A percentile compares a stretch with the other conserved stretches of the same genome.
These are phyloP conservation scores for Diplotaxis tenuifolia DNA, from an alignment of 345 rosid species.

Conservation along the genomic window DNA sequence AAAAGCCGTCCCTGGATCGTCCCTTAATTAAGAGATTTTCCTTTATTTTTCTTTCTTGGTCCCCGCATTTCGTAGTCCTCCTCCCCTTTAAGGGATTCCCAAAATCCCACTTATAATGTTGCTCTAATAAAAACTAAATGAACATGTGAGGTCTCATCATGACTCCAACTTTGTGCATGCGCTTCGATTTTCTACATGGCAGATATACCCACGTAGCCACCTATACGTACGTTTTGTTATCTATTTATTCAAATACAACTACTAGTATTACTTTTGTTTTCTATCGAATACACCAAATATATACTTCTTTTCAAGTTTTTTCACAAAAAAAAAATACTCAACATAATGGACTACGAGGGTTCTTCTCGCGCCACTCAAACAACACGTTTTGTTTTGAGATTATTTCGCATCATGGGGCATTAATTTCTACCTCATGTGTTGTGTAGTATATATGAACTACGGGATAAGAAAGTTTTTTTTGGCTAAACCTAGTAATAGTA, in stretches of 20 bases:
- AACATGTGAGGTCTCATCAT: conserved; percentile 44
- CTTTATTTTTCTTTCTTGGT: too few relatives aligned
- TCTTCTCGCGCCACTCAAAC: conserved; percentile 36
- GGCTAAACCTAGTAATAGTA: not conserved
- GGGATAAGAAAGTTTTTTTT: not conserved
- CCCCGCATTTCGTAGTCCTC: too few relatives aligned
- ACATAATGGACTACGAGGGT: conserved; percentile 29
- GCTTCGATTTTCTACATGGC: conserved; percentile 43
- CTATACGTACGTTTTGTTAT: not conserved
- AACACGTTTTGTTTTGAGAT: conserved; percentile 2
- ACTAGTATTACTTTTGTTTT: conserved; percentile 4
- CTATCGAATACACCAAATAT: conserved; percentile 15
- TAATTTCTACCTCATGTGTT: not conserved
- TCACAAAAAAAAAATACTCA: conserved; percentile 25
- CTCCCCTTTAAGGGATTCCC: too few relatives aligned
- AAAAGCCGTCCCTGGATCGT: too few relatives aligned
- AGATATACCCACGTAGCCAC: conserved; percentile 31
- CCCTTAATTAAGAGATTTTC: too few relatives aligned
- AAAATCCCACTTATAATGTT: too few relatives aligned
- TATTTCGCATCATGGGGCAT: not conserved
- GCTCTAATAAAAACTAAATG: conserved; percentile 15
- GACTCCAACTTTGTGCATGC: conserved; percentile 46
- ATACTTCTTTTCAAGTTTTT: conserved; percentile 28
- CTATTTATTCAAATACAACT: not conserved
- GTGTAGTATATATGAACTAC: not conserved